A percentile compares a stretch with the other conserved stretches of the same genome.
Evolutionary conservation across 2,329 filamentous ascomycete genomes (phyloP).

Genomic region (Nemania sp.): DNA sequence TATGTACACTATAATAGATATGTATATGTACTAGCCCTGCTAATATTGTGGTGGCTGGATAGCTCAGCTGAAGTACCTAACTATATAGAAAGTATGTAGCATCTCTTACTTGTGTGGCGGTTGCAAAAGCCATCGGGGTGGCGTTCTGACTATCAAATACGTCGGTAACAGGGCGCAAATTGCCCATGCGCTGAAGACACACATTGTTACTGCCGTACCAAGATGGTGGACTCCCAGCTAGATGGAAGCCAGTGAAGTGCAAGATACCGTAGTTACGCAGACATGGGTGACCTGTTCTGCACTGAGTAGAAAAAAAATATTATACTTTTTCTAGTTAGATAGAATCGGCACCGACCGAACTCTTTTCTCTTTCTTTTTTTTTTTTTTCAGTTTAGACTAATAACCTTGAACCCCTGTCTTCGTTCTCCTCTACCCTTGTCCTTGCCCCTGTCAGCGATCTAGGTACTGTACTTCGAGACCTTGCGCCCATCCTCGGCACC

Average conservation of each 20-base stretch:
- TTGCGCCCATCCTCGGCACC: conserved; percentile 19
- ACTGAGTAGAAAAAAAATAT: background rate
- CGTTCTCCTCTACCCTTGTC: conserved; percentile 14
- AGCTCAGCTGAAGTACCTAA: conserved; percentile 29
- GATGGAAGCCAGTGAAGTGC: background rate
- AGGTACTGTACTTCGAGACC: conserved; percentile 36
- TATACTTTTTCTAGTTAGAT: conserved; percentile 35
- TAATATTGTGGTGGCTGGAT: conserved; percentile 32
- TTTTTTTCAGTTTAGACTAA: background rate
- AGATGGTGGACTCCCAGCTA: background rate
- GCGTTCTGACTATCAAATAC: conserved; percentile 1
- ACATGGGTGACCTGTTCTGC: no score
- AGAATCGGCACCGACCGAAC: conserved; percentile 2
- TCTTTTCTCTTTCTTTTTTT: background rate
- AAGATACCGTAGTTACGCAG: background rate
- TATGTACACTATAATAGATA: background rate
- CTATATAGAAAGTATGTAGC: background rate
- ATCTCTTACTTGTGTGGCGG: background rate
- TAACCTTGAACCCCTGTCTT: conserved; percentile 19
- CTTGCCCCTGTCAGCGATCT: conserved; percentile 39
- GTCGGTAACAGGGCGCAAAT: background rate
- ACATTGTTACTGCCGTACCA: background rate
- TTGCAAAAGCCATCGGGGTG: background rate
- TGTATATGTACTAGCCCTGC: conserved; percentile 29
- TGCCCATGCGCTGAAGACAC: background rate